These are phyloP conservation scores for Aquanectria penicillioides DNA, from an alignment of 2,329 filamentous ascomycete species.

Conservation along the genomic window DNA sequence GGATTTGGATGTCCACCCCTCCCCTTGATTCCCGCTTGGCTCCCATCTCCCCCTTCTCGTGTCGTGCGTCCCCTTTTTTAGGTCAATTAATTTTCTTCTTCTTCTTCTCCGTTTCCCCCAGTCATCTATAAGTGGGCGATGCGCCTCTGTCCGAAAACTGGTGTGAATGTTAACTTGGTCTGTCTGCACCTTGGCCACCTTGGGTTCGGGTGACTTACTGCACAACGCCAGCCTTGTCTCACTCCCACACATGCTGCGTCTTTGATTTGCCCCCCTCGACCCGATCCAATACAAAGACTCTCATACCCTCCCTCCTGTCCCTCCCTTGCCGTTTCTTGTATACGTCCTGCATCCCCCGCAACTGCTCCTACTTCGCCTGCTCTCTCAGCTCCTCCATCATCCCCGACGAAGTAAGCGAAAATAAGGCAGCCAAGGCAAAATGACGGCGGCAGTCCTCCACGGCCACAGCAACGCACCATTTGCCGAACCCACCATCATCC, in stretches of 20 bases:
- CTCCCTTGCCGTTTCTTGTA: conserved; percentile 12
- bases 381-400: neutral
- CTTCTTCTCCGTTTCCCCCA: conserved; percentile 1
- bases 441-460: conserved; percentile 39
- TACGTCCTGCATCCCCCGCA: conserved; percentile 11
- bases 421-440: conserved; percentile 22
- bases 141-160: neutral
- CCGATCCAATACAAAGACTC: conserved; percentile 19
- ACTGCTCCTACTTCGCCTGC: neutral
- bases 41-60: conserved; percentile 9
- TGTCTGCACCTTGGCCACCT: conserved; percentile 4
- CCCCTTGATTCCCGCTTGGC: conserved; percentile 1
- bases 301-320: conserved; percentile 1
- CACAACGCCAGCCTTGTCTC: conserved; percentile 9
- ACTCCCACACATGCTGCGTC: conserved; percentile 8
- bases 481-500: conserved; percentile 35
- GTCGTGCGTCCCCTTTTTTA: conserved; percentile 3
- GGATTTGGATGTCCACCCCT: conserved; percentile 11
- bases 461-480: conserved; percentile 34
- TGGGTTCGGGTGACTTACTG: conserved; percentile 4
- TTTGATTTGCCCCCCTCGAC: conserved; percentile 13
- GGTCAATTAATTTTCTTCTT: too few species aligned
- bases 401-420: conserved; percentile 1
- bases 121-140: conserved; percentile 20
- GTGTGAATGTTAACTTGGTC: neutral